Evolutionary conservation across 495 filamentous ascomycete species (phyloP).

Genomic region (Neurospora intermedia): DNA sequence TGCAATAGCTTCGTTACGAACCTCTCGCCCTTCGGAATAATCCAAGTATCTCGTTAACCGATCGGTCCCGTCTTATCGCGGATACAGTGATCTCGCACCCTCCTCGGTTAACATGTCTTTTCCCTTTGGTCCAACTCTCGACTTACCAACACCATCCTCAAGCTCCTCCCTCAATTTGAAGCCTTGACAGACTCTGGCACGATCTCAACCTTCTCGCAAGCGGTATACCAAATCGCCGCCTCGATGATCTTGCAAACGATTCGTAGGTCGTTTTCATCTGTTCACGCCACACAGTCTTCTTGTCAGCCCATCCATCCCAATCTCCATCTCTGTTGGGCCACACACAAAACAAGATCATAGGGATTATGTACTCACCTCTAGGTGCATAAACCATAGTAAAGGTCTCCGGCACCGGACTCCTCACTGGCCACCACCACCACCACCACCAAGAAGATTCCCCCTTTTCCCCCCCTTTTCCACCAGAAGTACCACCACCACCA

Average conservation of each 20-base stretch:
- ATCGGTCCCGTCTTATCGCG: not conserved
- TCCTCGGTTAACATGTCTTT: not conserved
- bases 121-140: not conserved
- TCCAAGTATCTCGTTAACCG: not conserved
- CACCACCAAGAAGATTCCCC: not conserved
- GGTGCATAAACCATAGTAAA: conserved; percentile 84
- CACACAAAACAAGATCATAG: too few species aligned
- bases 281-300: not conserved
- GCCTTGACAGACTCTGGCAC: conserved; percentile 1
- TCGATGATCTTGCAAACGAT: conserved; percentile 60
- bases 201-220: conserved; percentile 32
- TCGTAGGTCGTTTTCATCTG: conserved; percentile 52
- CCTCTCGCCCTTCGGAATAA: not conserved
- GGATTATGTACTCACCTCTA: conserved; percentile 24
- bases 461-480: not conserved
- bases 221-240: conserved; percentile 54
- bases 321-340: not conserved
- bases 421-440: conserved; percentile 18
- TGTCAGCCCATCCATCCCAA: not conserved
- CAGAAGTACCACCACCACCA: not conserved
- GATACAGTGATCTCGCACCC: not conserved
- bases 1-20: not conserved
- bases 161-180: not conserved
- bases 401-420: conserved; percentile 50
- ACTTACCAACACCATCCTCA: not conserved